A percentile compares a stretch with the other conserved stretches of the same genome.
Conservation (phyloP, 2,329 filamentous ascomycete species). For the Daldinia sp. region DNA sequence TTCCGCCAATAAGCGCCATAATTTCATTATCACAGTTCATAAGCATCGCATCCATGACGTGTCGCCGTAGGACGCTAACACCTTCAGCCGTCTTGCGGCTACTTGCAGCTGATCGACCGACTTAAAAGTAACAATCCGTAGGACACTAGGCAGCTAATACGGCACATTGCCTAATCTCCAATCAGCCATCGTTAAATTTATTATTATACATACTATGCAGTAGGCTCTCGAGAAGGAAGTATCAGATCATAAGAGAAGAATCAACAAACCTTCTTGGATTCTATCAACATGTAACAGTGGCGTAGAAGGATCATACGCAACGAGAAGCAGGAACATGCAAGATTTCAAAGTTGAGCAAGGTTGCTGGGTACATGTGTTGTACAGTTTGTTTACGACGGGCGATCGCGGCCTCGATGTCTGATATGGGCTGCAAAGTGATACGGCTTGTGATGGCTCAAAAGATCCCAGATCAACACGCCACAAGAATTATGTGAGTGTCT, state of each 20-base stretch:
- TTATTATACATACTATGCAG: neutral
- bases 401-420: neutral
- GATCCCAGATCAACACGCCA: conserved; percentile 7
- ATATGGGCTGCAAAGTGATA: conserved; percentile 23
- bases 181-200: conserved; percentile 1
- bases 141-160: neutral
- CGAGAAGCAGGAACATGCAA: conserved; percentile 3
- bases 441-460: conserved; percentile 10
- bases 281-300: conserved; percentile 31
- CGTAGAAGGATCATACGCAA: conserved; percentile 4
- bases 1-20: conserved; percentile 1
- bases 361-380: neutral
- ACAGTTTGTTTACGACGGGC: conserved; percentile 10
- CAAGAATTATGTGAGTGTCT: neutral
- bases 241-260: conserved; percentile 6
- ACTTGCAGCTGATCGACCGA: conserved; percentile 30
- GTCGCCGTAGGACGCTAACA: conserved; percentile 18
- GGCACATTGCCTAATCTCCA: conserved; percentile 12
- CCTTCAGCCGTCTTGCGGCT: conserved; percentile 22
- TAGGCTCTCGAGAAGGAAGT: neutral
- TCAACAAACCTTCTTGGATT: conserved; percentile 10
- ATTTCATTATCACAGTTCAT: neutral
- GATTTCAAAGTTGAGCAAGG: neutral
- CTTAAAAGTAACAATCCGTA: conserved; percentile 10
- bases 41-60: conserved; percentile 18